Evolutionary conservation across 257 asterid genomes (phyloP).

Genomic region (Gardenia jasminoides): DNA sequence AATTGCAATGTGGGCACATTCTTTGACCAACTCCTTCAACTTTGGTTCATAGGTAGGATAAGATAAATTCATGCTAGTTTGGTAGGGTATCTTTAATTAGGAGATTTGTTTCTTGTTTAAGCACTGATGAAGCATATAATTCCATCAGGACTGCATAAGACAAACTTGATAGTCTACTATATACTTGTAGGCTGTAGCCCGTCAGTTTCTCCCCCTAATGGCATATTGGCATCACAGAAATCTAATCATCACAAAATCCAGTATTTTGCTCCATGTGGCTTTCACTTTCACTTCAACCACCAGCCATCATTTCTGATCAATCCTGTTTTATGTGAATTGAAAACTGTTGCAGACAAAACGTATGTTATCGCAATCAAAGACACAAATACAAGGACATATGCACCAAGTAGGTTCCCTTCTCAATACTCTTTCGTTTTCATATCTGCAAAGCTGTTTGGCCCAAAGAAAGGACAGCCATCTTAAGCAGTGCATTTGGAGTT

Average conservation of each 20-base stretch:
- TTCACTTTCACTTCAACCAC: conserved; percentile 41
- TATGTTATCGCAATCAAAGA: conserved; percentile 7
- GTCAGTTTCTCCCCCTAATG: neutral
- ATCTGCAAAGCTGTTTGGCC: neutral
- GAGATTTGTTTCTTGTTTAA: neutral
- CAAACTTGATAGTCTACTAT: conserved; percentile 12
- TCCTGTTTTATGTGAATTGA: conserved; percentile 9
- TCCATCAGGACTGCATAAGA: neutral
- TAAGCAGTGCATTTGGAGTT: neutral
- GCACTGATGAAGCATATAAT: neutral
- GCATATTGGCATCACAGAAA: neutral
- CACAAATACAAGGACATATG: conserved; percentile 6
- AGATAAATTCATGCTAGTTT: conserved; percentile 11
- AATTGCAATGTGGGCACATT: neutral
- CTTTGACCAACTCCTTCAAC: neutral
- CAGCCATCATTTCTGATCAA: conserved; percentile 5
- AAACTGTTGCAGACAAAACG: conserved; percentile 10
- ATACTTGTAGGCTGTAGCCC: neutral
- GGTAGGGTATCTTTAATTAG: conserved; percentile 15
- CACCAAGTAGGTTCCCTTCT: conserved; percentile 7
- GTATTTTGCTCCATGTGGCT: conserved; percentile 40
- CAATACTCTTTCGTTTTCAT: conserved; percentile 8
- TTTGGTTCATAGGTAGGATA: neutral
- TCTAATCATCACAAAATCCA: conserved; percentile 1
- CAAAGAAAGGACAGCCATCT: conserved; percentile 7